These are phyloP conservation scores for Candida ipomoeae DNA, from an alignment of 805 yeast species.

Conservation along the genomic window DNA sequence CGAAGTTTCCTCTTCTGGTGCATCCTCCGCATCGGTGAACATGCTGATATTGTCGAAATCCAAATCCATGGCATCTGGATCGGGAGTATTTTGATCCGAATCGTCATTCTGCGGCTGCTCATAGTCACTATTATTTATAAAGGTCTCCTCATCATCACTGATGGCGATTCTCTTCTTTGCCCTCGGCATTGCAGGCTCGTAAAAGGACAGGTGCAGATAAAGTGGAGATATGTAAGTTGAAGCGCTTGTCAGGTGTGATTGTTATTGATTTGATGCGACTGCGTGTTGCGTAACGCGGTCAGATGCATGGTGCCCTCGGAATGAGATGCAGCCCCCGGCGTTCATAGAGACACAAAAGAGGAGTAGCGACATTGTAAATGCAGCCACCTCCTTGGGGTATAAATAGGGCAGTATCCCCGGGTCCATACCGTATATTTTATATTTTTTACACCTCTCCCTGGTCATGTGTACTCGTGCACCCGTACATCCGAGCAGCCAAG, in stretches of 20 bases:
- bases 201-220: neutral
- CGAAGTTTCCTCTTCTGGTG: neutral
- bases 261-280: slow-evolving; percentile 2
- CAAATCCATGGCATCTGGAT: neutral
- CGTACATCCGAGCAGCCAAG: neutral
- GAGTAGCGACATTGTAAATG: neutral
- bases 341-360: neutral
- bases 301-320: slow-evolving; percentile 6
- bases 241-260: neutral
- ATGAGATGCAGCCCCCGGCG: neutral
- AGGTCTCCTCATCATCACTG: slow-evolving; percentile 26
- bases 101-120: neutral
- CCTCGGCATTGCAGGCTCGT: slow-evolving; percentile 5
- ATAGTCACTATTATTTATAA: slow-evolving; percentile 40
- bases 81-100: neutral
- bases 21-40: neutral
- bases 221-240: neutral
- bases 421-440: neutral
- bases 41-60: neutral
- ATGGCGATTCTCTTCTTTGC: slow-evolving; percentile 11
- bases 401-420: neutral
- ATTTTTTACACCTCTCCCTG: no score
- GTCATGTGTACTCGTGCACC: neutral
- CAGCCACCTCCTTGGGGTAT: neutral
- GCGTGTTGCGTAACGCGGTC: slow-evolving; percentile 4